Evolutionary conservation across 768 basidiomycete species (phyloP), one percentile per base, ranked within the genome.

Genomic region (Lactarius sanguifluus): DNA sequence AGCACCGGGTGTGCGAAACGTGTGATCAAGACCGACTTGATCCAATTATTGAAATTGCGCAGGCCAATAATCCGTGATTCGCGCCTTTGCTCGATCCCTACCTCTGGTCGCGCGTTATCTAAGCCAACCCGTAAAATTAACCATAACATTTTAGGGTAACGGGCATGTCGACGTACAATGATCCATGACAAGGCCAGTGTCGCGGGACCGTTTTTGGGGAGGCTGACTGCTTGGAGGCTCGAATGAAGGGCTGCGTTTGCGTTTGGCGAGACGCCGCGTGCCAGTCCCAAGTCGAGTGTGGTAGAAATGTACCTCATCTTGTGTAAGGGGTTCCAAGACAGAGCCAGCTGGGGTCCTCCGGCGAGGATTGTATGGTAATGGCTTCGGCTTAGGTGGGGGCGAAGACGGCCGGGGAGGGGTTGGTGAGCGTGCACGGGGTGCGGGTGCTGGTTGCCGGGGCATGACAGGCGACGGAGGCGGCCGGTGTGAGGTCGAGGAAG

Each of bases 21-120:
- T 10, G 90, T 88, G 73, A 99, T 97, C 68, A 98, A 82, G 20
- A 98, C 96, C 12, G 94, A 94, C 77, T 99, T 99, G 71, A 98
- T 90, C 97, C 97, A 99, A 79, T 99, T 99, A 79, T 99, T 99
- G 80, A 98, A 99, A 75, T 85, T 90, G 77, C 97, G 98, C 62
- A 99, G 85, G 43, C 97, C 97, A 62, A 97, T 94, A 72, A 98
- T 99, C 52, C 95, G 94, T 7, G 96, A 98, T 20, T 90, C 86
- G 69, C 84, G 83, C 38, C 97, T 91, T 72, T 91, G 87, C 12
- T 86, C 81, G 36, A 93, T 86, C 64, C 94, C 94, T 12, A 96
- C 90, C 66, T 99, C 95, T 7, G 95, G 95, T 13, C 97, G 86
- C 16, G 86, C 83, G 76, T 99, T 98, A 77, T 99, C 96, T 97